Base-by-base conservation (phyloP, 768 basidiomycete species). In the Mrakia hoshinonis region DNA sequence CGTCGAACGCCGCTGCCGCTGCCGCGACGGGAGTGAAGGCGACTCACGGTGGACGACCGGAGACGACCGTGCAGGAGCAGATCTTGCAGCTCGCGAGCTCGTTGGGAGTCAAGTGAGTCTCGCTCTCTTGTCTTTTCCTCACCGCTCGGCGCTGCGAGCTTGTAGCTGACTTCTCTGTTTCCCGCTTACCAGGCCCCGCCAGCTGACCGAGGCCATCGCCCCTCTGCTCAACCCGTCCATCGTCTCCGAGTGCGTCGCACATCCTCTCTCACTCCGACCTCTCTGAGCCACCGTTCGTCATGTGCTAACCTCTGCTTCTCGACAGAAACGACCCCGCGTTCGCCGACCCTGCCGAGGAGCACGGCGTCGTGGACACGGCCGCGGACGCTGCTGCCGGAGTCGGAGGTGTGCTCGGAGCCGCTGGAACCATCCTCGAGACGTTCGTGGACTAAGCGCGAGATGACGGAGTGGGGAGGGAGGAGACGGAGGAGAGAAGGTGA, bases 181-280 rank as follows among this genome's bases (percentile, higher is more conserved):
- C 47, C 3, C 43, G 15, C n/a, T n/a, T n/a, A n/a, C 20, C 65
- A 72, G 70, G 70, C 70, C 70, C 34, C 54, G 70, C 2, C 64
- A 72, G 65, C 55, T 72, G 20, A 72, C 70, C 26, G 55, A 67
- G 36, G 70, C 70, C 36, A 72, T 72, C 70, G 70, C 70, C 5
- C 70, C 70, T 11, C 55, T 72, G 7, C 70, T 72, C 47, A 38
- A 52, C 29, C 70, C 70, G 4, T 4, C 46, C 0, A 47, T 67
- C 48, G 24, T 65, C 3, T 29, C 64, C 7, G 39, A 31, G 24
- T 54, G 11, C 7, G 55, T 58, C 31, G 24, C 4, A 20, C 29
- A 2, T 26, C 29, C 15, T 36, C 55, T 4, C 54, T 31, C 4
- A 31, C 54, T 55, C 54, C 3, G 26, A 54, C 52, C n/a, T 11